phyloP scores from a whole-genome alignment of 2,329 filamentous ascomycete species.

The Chalara sp. region DNA sequence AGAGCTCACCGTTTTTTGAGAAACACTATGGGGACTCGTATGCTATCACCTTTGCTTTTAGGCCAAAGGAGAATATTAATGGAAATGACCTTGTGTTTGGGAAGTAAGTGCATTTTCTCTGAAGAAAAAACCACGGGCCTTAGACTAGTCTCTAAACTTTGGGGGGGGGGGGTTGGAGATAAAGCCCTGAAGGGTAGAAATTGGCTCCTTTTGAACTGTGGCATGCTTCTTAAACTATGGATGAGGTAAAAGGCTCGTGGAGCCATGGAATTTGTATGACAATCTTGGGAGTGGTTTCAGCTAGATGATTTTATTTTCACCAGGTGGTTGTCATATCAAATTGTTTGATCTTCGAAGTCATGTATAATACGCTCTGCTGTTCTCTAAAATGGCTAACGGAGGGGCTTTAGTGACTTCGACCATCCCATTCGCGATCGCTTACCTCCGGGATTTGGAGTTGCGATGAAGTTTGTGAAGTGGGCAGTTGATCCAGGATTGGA shows the following conservation, averaged over 20 bases:
- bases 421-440: conserved; percentile 79
- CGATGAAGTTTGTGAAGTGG: conserved; percentile 81
- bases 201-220: no score
- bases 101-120: conserved; percentile 39
- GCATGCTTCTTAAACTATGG: no score
- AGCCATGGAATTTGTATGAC: no score
- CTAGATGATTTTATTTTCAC: no score
- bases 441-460: conserved; percentile 79
- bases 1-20: conserved; percentile 71
- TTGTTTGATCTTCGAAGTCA: no score
- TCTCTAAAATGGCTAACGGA: not conserved
- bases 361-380: no score
- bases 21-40: conserved; percentile 67
- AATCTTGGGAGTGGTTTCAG: no score
- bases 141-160: no score
- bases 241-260: no score
- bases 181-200: not conserved
- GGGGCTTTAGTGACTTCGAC: conserved; percentile 65
- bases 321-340: no score
- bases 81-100: conserved; percentile 72
- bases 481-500: conserved; percentile 87
- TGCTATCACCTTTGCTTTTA: conserved; percentile 73
- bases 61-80: conserved; percentile 45
- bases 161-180: not conserved
- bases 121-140: no score